Evolutionary conservation across 768 basidiomycete species (phyloP), one percentile per base, ranked within the genome.

Genomic region (Leccinum ochraceum): DNA sequence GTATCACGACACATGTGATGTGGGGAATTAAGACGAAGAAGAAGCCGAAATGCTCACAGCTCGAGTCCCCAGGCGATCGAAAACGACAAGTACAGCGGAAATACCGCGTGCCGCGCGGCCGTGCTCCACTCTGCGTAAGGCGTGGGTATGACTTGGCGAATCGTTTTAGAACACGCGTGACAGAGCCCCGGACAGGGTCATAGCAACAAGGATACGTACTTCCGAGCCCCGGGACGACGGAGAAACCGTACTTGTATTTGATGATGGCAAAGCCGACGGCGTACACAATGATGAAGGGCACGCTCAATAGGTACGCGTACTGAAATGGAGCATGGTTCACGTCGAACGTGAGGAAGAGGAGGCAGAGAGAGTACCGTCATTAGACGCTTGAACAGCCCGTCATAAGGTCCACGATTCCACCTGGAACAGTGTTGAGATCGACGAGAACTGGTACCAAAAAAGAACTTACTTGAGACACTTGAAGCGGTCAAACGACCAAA

Each of bases 401-500:
- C 81, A 60, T 84, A 73, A 3, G 82, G 80, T 1, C 86, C 88
- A 30, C 81, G 82, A 66, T 86, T 83, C 88, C 89, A 91, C 70
- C 89, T 90, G 16, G 60, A 39, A 26, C 36, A 9, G 10, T 9
- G 30, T 7, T 63, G 2, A 56, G 26, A 6, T 53, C n/a, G 14
- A 54, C 20, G 37, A n/a, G n/a, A 24, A 17, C 39, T 39, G 16
- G 7, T 7, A 39, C 16, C 7, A 14, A 22, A 16, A 7, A 3
- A 4, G 16, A 11, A 68, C 82, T 63, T 60, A 89, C 88, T 68
- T 85, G 56, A 92, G 70, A 70, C 89, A 92, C 66, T 80, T 83
- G 78, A 93, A 93, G 59, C 82, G 80, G 70, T 93, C 91, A 68
- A 89, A 93, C 6, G 86, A 86, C 86, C 88, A 92, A 55, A 92